phyloP scores from a whole-genome alignment of 257 asterid genomes.

The Nemophila menziesii region DNA sequence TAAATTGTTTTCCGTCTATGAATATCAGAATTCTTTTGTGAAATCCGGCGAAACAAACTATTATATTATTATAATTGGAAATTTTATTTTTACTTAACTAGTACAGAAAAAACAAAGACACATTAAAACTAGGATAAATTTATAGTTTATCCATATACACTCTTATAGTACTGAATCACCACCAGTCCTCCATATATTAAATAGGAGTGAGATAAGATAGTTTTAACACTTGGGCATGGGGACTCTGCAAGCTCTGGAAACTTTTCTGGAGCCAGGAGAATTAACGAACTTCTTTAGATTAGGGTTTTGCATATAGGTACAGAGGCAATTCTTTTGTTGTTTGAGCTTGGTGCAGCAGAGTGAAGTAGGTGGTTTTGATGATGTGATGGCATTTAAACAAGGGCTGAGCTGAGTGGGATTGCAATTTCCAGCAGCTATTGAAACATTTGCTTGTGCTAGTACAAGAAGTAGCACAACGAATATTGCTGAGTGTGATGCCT shows the following conservation, averaged over 20 bases:
- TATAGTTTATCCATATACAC: slow-evolving; percentile 1
- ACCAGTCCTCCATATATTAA: neutral
- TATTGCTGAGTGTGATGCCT: slow-evolving; percentile 13
- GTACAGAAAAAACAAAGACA: neutral
- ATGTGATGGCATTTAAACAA: slow-evolving; percentile 15
- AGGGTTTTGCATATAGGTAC: slow-evolving; percentile 23
- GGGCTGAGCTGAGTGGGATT: slow-evolving; percentile 14
- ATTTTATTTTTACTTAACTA: no score
- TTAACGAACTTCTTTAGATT: slow-evolving; percentile 5
- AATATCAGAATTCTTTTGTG: neutral
- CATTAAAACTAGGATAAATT: neutral
- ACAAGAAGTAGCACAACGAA: slow-evolving; percentile 15
- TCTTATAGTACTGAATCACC: neutral
- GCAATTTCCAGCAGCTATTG: slow-evolving; percentile 21
- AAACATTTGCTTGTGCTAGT: slow-evolving; percentile 17
- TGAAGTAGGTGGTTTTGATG: slow-evolving; percentile 4
- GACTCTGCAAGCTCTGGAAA: slow-evolving; percentile 18
- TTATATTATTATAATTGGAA: no score
- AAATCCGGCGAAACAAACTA: neutral
- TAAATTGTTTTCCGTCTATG: neutral
- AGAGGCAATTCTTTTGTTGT: slow-evolving; percentile 22
- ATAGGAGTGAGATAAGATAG: neutral
- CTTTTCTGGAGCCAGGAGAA: slow-evolving; percentile 16
- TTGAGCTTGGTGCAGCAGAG: slow-evolving; percentile 24
- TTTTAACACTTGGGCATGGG: slow-evolving; percentile 22